Percentiles rank a stretch among this genome's conserved stretches.
Evolutionary conservation across 192 early-diverging fungal genomes (phyloP).

Genomic region (Irineochytrium annulatum): DNA sequence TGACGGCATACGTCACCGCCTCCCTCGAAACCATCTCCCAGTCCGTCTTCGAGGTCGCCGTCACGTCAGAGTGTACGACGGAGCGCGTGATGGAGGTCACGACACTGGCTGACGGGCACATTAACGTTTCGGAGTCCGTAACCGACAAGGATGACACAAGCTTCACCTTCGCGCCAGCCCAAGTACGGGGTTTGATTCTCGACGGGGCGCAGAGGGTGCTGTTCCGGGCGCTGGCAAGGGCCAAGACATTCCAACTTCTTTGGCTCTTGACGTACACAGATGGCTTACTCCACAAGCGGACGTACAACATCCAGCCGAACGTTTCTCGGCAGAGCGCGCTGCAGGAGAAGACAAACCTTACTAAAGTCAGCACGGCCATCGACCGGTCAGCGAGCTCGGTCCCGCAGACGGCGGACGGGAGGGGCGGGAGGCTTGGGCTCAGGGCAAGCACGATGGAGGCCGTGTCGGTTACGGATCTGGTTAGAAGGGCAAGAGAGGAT

Average conservation of each 20-base stretch:
- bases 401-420: no score
- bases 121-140: background rate
- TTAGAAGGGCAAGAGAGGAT: background rate
- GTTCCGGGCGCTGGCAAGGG: background rate
- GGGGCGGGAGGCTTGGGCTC: no score
- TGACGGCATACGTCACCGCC: constrained; percentile 5
- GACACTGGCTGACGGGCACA: background rate
- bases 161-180: background rate
- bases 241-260: background rate
- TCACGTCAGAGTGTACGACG: background rate
- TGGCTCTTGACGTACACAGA: background rate
- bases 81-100: constrained; percentile 8
- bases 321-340: background rate
- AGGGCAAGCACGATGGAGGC: background rate
- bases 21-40: constrained; percentile 15
- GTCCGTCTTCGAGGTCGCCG: constrained; percentile 2
- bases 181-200: background rate
- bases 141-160: background rate
- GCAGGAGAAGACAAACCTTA: background rate
- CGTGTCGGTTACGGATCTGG: background rate
- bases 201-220: background rate
- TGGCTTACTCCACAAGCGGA: background rate
- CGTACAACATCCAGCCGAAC: background rate
- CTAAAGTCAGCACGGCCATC: background rate
- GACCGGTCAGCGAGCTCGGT: background rate